Percentiles rank a stretch among this genome's conserved stretches.
Conservation (phyloP, 345 rosid species). For the Alliaria petiolata region DNA sequence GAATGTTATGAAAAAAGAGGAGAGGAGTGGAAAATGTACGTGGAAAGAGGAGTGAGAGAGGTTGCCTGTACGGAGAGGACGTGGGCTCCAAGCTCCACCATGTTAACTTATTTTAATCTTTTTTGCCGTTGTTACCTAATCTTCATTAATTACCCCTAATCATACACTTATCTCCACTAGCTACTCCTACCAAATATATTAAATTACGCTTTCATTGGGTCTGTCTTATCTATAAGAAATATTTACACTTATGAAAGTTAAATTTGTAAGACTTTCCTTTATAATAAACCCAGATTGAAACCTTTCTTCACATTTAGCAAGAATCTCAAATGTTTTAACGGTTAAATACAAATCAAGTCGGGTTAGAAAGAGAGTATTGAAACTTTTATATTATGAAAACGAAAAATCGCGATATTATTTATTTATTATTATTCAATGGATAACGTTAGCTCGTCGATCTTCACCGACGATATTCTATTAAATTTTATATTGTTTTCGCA, state of each 20-base stretch:
- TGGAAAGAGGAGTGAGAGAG: slow-evolving; percentile 35
- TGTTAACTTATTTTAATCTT: background rate
- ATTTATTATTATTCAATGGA: background rate
- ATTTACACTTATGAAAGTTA: background rate
- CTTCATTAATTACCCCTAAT: slow-evolving; percentile 20
- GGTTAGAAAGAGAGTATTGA: background rate
- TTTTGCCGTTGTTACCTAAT: background rate
- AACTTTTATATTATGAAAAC: background rate
- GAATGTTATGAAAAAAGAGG: background rate
- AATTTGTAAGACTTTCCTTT: background rate
- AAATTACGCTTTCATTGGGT: background rate
- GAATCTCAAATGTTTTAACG: background rate
- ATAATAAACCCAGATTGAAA: no score
- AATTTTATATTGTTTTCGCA: background rate
- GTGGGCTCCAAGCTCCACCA: slow-evolving; percentile 34
- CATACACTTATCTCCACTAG: slow-evolving; percentile 10
- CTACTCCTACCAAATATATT: slow-evolving; percentile 14
- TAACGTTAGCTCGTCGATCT: slow-evolving; percentile 9
- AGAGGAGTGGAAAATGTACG: slow-evolving; percentile 31
- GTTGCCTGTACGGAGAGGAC: slow-evolving; percentile 46
- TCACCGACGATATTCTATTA: slow-evolving; percentile 26
- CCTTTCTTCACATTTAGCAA: background rate
- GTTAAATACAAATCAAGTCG: background rate
- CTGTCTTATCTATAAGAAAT: background rate
- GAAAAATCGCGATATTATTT: background rate